Evolutionary conservation across 306 rosid genomes (phyloP), one percentile per base, ranked within the genome.

Genomic region (Glycine soja): DNA sequence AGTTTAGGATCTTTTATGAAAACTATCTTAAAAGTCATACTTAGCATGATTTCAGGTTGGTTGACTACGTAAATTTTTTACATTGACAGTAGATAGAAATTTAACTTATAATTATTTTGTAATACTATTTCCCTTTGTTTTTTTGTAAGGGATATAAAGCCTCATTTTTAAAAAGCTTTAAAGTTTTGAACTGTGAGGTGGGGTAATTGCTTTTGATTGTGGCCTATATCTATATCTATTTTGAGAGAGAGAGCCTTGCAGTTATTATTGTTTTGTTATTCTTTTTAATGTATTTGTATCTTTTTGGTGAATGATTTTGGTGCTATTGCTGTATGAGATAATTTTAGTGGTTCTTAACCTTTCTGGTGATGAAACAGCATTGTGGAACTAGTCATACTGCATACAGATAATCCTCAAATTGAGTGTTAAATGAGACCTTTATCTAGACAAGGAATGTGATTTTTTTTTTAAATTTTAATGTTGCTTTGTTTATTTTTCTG

Each of bases 191-290:
- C 51, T 43, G 34, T 16, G 52, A 40, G 51, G 34, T 81, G 48
- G 79, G 12, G 34, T 36, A 72, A 5, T 76, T 77, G 72, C 83
- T 58, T 56, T 79, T 77, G 51, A 50, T 19, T 70, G 69, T 8
- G 18, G 65, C 47, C 78, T 50, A 24, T 24, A 24, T 24, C 30
- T 24, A 24, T 24, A 24, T 24, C 51, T 74, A n/a, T 30, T 74
- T 45, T 81, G 10, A 16, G 59, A 24, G 30, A 24, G 30, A 19
- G n/a, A 42, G 4, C 67, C 61, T 48, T 67, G 47, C 32, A 53
- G 70, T 40, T 19, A 50, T 47, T 66, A 9, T 16, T 72, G 32
- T 47, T 36, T 73, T 72, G 53, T 63, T 2, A 24, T 24, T 24
- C 30, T 8, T 70, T 62, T 74, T 15, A 36, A 77, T 64, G 34